Evolutionary conservation across 176 grass and related monocot species (phyloP).

Genomic region (Elaeis guineensis): DNA sequence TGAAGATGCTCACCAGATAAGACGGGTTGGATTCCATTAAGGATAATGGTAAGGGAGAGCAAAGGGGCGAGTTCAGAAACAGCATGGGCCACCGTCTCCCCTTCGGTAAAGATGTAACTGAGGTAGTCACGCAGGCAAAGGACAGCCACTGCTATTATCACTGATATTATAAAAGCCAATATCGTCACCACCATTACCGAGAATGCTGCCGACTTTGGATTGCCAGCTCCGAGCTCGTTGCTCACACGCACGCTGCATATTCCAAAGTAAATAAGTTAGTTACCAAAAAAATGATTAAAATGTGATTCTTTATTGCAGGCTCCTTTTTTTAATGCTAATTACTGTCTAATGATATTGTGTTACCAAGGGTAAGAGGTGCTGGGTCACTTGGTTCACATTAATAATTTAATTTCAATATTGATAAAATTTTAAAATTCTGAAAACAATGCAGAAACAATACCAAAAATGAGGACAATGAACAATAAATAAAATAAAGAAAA

Average conservation of each 20-base stretch:
- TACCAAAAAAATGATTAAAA: no score
- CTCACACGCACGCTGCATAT: neutral
- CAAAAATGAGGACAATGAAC: no score
- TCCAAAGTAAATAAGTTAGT: no score
- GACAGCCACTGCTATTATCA: slow-evolving; percentile 20
- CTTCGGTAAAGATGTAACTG: slow-evolving; percentile 56
- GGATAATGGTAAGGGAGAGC: slow-evolving; percentile 41
- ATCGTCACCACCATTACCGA: slow-evolving; percentile 32
- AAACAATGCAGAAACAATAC: no score
- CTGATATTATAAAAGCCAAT: slow-evolving; percentile 24
- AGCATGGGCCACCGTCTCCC: slow-evolving; percentile 28
- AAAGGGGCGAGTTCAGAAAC: slow-evolving; percentile 52
- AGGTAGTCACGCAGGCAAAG: slow-evolving; percentile 27
- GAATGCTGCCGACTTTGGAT: slow-evolving; percentile 39
- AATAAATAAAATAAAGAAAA: no score
- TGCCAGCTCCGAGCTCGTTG: slow-evolving; percentile 39
- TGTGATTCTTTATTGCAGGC: no score
- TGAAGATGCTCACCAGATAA: slow-evolving; percentile 34
- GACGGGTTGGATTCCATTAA: slow-evolving; percentile 59
- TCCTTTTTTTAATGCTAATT: no score
- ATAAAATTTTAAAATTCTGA: no score
- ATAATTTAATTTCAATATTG: no score
- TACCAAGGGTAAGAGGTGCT: no score
- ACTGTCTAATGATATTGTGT: no score
- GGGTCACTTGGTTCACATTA: no score